phyloP scores from a whole-genome alignment of 768 basidiomycete species.

The Lentinula lateritia region DNA sequence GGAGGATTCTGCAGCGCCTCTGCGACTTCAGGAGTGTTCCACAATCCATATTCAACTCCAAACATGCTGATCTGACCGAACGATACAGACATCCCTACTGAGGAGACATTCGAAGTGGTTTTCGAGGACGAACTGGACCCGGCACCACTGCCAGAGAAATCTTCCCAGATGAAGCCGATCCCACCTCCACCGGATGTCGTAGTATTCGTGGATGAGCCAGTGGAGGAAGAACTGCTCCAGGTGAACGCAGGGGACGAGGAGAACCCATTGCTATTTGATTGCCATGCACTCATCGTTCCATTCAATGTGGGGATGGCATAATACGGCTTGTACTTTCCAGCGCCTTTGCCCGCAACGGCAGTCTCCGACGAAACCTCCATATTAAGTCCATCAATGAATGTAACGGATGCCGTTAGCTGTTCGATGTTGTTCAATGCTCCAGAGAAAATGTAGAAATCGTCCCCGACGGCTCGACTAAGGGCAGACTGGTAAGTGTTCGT shows the following conservation, averaged over 20 bases:
- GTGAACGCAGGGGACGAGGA: background rate
- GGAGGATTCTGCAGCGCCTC: background rate
- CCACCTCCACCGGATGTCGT: background rate
- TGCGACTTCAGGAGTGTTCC: background rate
- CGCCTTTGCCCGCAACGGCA: background rate
- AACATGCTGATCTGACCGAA: conserved; percentile 1
- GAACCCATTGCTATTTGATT: background rate
- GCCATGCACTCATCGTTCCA: conserved; percentile 1
- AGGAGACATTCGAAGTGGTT: background rate
- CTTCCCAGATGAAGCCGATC: conserved; percentile 2
- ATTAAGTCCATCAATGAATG: background rate
- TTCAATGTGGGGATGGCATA: conserved; percentile 1
- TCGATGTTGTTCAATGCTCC: conserved; percentile 1
- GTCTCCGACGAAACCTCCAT: conserved; percentile 1
- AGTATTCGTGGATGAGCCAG: background rate
- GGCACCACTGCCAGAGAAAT: background rate
- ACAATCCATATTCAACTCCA: background rate
- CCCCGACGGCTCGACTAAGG: background rate
- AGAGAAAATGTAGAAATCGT: conserved; percentile 1
- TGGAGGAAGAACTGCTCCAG: background rate
- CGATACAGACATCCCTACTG: background rate
- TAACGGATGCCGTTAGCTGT: background rate
- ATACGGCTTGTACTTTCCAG: background rate
- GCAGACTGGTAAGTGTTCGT: background rate
- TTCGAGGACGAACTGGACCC: background rate